Base-by-base conservation (phyloP, 371 early-diverging fungal genomes). In the Circinella minor region DNA sequence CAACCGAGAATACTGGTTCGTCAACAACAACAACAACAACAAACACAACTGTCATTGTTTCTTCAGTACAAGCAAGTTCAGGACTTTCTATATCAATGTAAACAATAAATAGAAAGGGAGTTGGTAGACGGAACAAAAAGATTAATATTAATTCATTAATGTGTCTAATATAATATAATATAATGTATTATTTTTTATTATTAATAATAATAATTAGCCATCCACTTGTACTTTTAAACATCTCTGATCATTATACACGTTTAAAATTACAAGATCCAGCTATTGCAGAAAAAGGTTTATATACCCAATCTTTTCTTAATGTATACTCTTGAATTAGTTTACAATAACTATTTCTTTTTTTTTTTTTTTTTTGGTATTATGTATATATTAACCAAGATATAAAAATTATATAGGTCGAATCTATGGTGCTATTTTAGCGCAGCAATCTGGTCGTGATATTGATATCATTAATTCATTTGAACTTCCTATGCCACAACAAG, bases 391-490 rank as follows among this genome's bases (percentile, higher is more conserved):
- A 43, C 1, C 9, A 43, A 43, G 43, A 43, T 43, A 43, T 9
- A 6, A 9, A 43, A 43, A 43, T 9, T 11, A 11, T 9, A 43
- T 66, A 79, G 82, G 71, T 46, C 71, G 69, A 84, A 89, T 94
- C 55, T 85, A 91, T 71, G 96, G 96, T 46, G 94, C 93, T 0
- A 71, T 95, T 34, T 76, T 94, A 18, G 96, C 95, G n/a, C 87
- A 83, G n/a, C 94, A 94, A 73, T 78, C 86, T 43, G 94, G 94
- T 18, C 91, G 96, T 54, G 91, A 91, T 61, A 88, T 94, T 64
- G 94, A 94, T 71, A 90, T 95, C 60, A 85, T 92, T 75, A 92
- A 93, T 75, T 93, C 95, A 2, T 94, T 89, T 74, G 96, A 95
- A 70, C 75, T 94, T 18, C 88, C 88, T 18, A 81, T 84, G 70